phyloP scores from a whole-genome alignment of 768 basidiomycete genomes.

The Galerina sulciceps region DNA sequence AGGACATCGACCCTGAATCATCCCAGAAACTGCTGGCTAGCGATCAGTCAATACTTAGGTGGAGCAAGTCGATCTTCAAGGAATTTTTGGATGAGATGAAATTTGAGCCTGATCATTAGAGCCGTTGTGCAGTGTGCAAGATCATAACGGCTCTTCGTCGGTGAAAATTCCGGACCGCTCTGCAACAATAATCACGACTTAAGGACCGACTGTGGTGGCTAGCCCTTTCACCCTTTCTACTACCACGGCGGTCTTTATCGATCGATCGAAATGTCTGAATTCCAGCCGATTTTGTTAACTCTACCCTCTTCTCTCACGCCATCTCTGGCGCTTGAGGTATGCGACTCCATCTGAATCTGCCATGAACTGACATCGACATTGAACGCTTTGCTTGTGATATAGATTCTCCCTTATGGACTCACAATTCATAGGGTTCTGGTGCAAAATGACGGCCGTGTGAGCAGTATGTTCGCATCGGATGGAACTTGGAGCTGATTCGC shows the following conservation, averaged over 20 bases:
- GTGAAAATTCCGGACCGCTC: conserved; percentile 19
- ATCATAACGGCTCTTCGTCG: conserved; percentile 15
- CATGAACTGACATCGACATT: neutral
- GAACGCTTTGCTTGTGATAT: conserved; percentile 7
- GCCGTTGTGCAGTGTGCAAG: too few species aligned
- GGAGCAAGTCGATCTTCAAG: too few species aligned
- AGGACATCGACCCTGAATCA: too few species aligned
- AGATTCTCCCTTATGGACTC: conserved; percentile 71
- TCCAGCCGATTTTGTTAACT: conserved; percentile 55
- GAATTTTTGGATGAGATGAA: too few species aligned
- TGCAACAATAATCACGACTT: neutral
- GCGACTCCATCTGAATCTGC: conserved; percentile 9
- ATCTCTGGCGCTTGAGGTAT: conserved; percentile 65
- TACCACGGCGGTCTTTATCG: conserved; percentile 3
- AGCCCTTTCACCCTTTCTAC: neutral
- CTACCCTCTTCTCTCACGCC: conserved; percentile 57
- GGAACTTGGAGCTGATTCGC: conserved; percentile 1
- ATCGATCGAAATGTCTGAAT: conserved; percentile 42
- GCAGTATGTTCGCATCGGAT: conserved; percentile 22
- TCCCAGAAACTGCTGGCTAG: too few species aligned
- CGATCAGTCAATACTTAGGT: too few species aligned
- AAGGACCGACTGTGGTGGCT: conserved; percentile 1
- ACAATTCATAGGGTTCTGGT: conserved; percentile 72
- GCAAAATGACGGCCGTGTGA: conserved; percentile 65
- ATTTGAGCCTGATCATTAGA: too few species aligned